Evolutionary conservation across 2,329 filamentous ascomycete genomes (phyloP), one percentile per base, ranked within the genome.

Genomic region (Hymenoscyphus fructigenus): DNA sequence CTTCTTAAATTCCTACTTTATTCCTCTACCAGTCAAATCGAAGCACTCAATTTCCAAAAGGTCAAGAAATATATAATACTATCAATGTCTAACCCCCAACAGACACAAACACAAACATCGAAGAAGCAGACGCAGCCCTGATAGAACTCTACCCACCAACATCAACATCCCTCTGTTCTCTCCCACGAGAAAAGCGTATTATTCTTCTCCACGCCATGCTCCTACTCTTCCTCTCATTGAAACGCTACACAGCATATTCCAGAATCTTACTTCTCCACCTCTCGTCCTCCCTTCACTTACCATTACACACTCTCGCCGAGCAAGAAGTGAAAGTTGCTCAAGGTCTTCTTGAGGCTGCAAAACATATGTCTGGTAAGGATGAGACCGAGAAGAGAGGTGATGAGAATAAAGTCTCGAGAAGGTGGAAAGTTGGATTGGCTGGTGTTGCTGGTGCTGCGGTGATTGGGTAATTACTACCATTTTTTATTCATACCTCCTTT

Each of bases 391-490:
- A 90, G 75, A 87, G 89, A 62, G 84, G 84, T 15, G 88, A 93
- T 68, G 85, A 91, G 65, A 91, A 90, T 62, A 87, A 91, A 70
- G 79, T 84, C 9, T 83, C 86, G 23, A 83, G 93, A 9, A 90
- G 90, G 75, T 96, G 92, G 91, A 97, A 97, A 75, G 92, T 97
- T 23, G 92, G 93, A 0, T 82, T 97, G 29, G 94, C 93, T 0
- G 91, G 91, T 9, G 92, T 96, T 0, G 93, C 92, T 0, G 94
- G 94, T 12, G 94, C 94, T n/a, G 86, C 85, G 0, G 79, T 92
- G 1, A 89, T 93, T 41, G 88, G 59, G 59, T 61, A 56, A 38
- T 20, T 23, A 23, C 20, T 50, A 12, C n/a, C 2, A 7, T 7
- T 50, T 50, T 50, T 3, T 23, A 23, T 7, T 50, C n/a, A 10